Conservation (phyloP, 441 rosid species). For the Syzygium syzygioides region DNA sequence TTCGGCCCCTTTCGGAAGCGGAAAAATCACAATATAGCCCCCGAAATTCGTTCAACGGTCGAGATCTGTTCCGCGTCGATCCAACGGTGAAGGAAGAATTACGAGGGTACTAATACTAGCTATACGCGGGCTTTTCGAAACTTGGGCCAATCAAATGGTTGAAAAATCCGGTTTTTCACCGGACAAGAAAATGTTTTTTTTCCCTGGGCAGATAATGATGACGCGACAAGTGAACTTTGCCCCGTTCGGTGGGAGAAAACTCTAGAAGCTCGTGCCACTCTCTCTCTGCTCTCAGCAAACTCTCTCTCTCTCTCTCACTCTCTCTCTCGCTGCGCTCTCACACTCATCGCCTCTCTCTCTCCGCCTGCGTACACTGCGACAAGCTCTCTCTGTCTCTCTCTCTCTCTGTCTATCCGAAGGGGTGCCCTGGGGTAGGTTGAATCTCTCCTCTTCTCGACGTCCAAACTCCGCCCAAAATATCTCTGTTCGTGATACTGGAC, state of each 20-base stretch:
- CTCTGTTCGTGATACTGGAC: background rate
- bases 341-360: background rate
- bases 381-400: background rate
- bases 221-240: background rate
- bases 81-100: background rate
- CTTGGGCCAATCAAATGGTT: background rate
- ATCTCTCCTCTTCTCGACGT: background rate
- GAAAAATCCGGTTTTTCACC: background rate
- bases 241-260: background rate
- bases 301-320: background rate
- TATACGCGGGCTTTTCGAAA: background rate
- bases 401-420: slow-evolving; percentile 8
- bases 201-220: background rate
- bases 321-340: background rate
- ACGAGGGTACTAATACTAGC: too few species aligned
- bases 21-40: background rate
- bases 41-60: background rate
- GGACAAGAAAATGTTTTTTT: background rate
- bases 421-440: slow-evolving; percentile 42
- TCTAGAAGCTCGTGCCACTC: background rate
- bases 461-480: too few species aligned
- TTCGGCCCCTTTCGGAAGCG: background rate
- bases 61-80: background rate
- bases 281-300: rapidly evolving
- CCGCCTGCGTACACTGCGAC: background rate